Base-by-base conservation (phyloP, 257 asterid genomes). In the Sherardia arvensis region DNA sequence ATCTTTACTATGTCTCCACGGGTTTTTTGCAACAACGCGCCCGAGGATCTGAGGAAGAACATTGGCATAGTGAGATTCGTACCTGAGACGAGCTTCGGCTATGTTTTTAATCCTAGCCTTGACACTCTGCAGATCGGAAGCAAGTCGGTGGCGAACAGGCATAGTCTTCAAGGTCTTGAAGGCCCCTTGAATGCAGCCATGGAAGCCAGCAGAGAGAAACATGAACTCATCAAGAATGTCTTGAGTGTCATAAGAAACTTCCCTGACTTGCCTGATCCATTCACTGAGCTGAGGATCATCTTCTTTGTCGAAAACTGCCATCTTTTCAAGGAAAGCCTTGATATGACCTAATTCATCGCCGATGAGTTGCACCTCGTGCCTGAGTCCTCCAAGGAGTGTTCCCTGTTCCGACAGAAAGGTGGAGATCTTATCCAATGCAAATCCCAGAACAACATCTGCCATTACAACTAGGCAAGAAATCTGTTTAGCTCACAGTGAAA, bases 291-390 rank as follows among this genome's bases (percentile, higher is more conserved):
- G 62, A 40, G 38, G 43, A 18, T 57, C 62, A 57, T 28, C 7
- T 29, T 57, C 38, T 5, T 28, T 9, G 8, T 28, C 18, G 23
- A 34, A 57, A 0, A 17, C 62, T 57, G 62, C 40, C 10, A 57
- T 3, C 63, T 27, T 51, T 58, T 38, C 23, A 18, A 25, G 69
- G 43, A 25, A 57, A 17, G 62, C 43, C 32, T 57, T 57, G 10
- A 57, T 57, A 57, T 57, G 43, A 15, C 62, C 62, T 17, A 57
- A 57, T 18, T 57, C 62, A 18, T 57, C 62, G 11, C 5, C 4
- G 43, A 57, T 28, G 22, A 26, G 34, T 11, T 73, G 66, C 45
- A 73, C 58, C 4, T 63, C 74, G 15, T 43, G 29, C 18, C 43
- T 34, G 18, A 17, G 36, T 30, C 40, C 62, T 57, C 62, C 62